Base-by-base conservation (phyloP, 148 eudicot genomes). In the Nepenthes mirabilis region DNA sequence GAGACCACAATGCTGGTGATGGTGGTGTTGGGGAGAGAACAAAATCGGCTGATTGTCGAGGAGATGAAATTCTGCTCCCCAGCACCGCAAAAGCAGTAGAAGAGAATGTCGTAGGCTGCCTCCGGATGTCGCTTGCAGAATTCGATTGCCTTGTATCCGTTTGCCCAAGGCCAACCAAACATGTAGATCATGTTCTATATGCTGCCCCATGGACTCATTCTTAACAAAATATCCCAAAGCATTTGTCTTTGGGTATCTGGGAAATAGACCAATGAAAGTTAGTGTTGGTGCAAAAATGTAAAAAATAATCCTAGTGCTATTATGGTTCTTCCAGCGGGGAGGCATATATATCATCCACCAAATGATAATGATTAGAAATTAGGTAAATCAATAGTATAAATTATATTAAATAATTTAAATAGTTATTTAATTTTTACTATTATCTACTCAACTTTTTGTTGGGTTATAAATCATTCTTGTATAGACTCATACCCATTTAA, bases 171-270 rank as follows among this genome's bases (percentile, higher is more conserved):
- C 85, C 82, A 93, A 12, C 97, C 97, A 43, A 93, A 93, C 99
- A 93, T 93, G 80, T 78, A 86, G 36, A 74, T 60, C 79, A 77
- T 62, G 58, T 89, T 93, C 82, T 93, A 93, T 49, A 93, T 76
- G 62, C 95, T 86, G 33, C 99, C 97, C 99, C 99, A 93, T 9
- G 89, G 62, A 70, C 89, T 93, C 99, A 93, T 93, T 33, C 99
- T 97, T 14, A 93, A 64, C 99, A 93, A 89, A 7, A 93, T 93
- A 37, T 89, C 80, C 99, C 99, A 93, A 13, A 23, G 99, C 99
- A 47, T 76, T 83, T 33, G 99, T 93, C 69, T 93, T 93, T 3
- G 91, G 97, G 70, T 89, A 84, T 81, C 99, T 93, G 75, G 23
- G 23, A 23, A 23, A 23, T 23, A 23, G 23, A 23, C 23, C 23